Conservation (phyloP, 805 yeast genomes). For the Vanderwaltozyma polyspora region DNA sequence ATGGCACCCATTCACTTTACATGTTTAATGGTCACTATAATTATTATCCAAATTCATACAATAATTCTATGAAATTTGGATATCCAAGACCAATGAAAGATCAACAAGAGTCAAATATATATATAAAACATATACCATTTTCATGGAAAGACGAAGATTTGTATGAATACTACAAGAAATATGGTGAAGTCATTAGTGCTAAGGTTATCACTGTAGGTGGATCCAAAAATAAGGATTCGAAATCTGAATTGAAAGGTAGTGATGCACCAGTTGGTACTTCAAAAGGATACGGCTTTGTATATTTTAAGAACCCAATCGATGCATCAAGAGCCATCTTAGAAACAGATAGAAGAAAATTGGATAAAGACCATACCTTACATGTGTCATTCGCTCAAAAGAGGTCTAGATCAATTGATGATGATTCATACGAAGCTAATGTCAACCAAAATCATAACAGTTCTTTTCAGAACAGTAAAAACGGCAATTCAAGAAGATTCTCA, state of each 20-base stretch:
- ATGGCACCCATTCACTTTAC: background rate
- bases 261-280: slow-evolving; percentile 29
- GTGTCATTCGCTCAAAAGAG: slow-evolving; percentile 64
- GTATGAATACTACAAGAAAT: slow-evolving; percentile 31
- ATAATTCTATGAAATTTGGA: background rate
- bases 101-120: slow-evolving; percentile 61
- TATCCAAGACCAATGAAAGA: slow-evolving; percentile 30
- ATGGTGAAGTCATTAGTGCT: slow-evolving; percentile 44
- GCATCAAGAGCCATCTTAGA: slow-evolving; percentile 61
- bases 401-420: background rate
- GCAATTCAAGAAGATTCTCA: background rate
- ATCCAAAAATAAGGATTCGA: slow-evolving; percentile 9
- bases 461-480: background rate
- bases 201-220: slow-evolving; percentile 41
- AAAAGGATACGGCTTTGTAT: slow-evolving; percentile 74
- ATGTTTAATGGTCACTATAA: background rate
- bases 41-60: slow-evolving; percentile 1
- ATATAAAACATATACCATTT: slow-evolving; percentile 53
- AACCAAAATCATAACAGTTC: background rate
- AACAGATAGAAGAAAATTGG: slow-evolving; percentile 24
- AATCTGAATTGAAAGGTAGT: slow-evolving; percentile 3
- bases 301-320: slow-evolving; percentile 52
- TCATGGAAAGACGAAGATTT: slow-evolving; percentile 46
- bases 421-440: background rate
- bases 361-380: slow-evolving; percentile 45